Evolutionary conservation across 1,284 basidiomycete species (phyloP), one percentile per base, ranked within the genome.

Genomic region (Fomitopsis pinicola): DNA sequence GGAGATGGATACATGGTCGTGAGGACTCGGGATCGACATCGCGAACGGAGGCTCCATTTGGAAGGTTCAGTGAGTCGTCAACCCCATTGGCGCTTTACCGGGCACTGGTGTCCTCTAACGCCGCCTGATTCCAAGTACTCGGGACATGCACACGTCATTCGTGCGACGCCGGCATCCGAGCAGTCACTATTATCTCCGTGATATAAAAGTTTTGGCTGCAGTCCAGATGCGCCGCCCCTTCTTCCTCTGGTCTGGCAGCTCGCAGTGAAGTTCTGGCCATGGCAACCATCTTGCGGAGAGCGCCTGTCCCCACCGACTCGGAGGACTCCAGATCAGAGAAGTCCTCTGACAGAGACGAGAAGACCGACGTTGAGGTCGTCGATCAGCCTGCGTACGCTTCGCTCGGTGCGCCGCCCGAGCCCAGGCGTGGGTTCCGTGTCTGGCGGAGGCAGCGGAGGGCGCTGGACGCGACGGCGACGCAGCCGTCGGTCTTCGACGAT

Each of bases 401-500:
- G 22, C 65, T 75, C 15, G 71, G 68, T 42, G 67, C 67, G 12
- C 62, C 70, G 12, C 57, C 64, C 5, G 63, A 70, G 22, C 59
- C 61, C 12, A 59, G 58, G 36, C 50, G 54, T 30, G 63, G 65
- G n/a, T 57, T 42, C 15, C 62, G 65, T 12, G 69, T 71, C 59
- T 73, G 68, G 67, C 63, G 64, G 42, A 66, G 67, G 35, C 63
- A 63, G 33, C 69, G 67, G 61, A 63, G 66, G 45, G 67, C 70
- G 45, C 66, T 70, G 19, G 73, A 75, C 59, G 67, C 67, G 45
- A 67, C 73, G 53, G 74, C 74, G 33, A 75, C 74, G 3, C 74
- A 75, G 56, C 69, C 72, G 0, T 75, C 73, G 17, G 72, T 75
- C 26, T 75, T 76, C 58, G 74, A 76, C 63, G 84, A 88, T 64